phyloP scores from a whole-genome alignment of 2,329 filamentous ascomycete species.

The Trichoderma afroharzianum region DNA sequence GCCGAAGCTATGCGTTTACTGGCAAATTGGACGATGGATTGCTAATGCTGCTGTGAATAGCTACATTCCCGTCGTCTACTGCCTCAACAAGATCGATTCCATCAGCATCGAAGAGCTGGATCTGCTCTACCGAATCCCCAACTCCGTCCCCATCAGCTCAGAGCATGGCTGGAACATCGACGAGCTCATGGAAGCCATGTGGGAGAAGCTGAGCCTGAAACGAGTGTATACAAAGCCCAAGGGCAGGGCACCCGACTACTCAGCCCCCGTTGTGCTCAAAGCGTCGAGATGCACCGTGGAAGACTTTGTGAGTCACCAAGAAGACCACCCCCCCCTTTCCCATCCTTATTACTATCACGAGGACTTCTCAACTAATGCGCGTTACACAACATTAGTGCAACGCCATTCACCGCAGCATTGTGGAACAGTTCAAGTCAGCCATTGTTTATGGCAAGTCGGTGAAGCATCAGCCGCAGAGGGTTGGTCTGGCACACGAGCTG shows the following conservation, averaged over 20 bases:
- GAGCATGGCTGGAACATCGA: slow-evolving; percentile 98
- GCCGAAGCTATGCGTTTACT: not conserved
- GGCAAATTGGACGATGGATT: not conserved
- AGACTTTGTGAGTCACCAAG: slow-evolving; percentile 74
- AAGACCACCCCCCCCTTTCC: not conserved
- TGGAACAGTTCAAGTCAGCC: slow-evolving; percentile 91
- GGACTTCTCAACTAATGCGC: slow-evolving; percentile 35
- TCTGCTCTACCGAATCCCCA: slow-evolving; percentile 91
- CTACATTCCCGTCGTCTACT: slow-evolving; percentile 99
- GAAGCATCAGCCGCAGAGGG: slow-evolving; percentile 96
- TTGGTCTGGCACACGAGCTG: slow-evolving; percentile 85
- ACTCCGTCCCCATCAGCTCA: slow-evolving; percentile 94
- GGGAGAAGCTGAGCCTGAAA: slow-evolving; percentile 89
- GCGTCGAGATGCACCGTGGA: slow-evolving; percentile 83
- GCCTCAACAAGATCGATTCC: slow-evolving; percentile 97
- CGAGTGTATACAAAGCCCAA: slow-evolving; percentile 98
- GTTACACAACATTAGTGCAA: slow-evolving; percentile 65
- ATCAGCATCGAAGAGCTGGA: slow-evolving; percentile 98
- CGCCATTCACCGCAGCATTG: slow-evolving; percentile 91
- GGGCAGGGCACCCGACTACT: slow-evolving; percentile 90
- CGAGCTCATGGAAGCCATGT: slow-evolving; percentile 96
- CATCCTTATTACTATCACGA: not conserved
- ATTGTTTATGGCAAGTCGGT: slow-evolving; percentile 97
- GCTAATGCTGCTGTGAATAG: slow-evolving; percentile 39
- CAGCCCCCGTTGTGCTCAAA: slow-evolving; percentile 82